A percentile compares a stretch with the other conserved stretches of the same genome.
phyloP scores from a whole-genome alignment of 495 filamentous ascomycete genomes.

The Penicillium roqueforti region DNA sequence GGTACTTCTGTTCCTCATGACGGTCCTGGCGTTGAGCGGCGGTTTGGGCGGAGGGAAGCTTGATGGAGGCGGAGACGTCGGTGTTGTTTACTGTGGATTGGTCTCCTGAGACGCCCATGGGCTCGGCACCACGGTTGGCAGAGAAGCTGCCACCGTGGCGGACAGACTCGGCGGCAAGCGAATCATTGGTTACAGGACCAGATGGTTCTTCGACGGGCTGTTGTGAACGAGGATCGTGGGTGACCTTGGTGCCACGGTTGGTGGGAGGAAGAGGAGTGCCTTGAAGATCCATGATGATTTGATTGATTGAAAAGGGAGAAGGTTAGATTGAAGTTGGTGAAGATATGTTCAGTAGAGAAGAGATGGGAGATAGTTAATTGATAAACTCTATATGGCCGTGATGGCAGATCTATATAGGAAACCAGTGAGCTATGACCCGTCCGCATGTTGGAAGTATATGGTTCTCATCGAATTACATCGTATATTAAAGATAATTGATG shows the following conservation, averaged over 20 bases:
- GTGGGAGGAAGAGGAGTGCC: constrained; percentile 40
- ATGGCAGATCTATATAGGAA: constrained; percentile 25
- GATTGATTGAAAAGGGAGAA: neutral
- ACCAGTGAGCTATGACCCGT: neutral
- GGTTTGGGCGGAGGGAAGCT: constrained; percentile 47
- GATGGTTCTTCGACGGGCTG: constrained; percentile 49
- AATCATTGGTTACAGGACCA: constrained; percentile 57
- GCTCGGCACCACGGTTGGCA: constrained; percentile 48
- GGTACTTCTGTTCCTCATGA: constrained; percentile 44
- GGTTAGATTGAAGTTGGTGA: neutral
- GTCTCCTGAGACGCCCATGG: constrained; percentile 42
- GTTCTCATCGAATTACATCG: neutral
- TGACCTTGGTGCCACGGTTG: constrained; percentile 44
- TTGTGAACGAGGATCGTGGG: constrained; percentile 45
- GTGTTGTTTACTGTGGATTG: constrained; percentile 55
- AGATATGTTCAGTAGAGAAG: neutral
- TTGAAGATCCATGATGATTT: constrained; percentile 46
- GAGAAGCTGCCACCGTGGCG: constrained; percentile 49
- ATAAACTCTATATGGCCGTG: neutral
- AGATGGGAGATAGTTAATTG: constrained; percentile 3
- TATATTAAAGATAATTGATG: constrained; percentile 24
- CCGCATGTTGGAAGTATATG: neutral
- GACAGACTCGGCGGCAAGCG: constrained; percentile 61
- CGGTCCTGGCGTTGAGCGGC: constrained; percentile 46
- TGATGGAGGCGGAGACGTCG: constrained; percentile 49